phyloP scores from a whole-genome alignment of 768 basidiomycete species.

The Hypholoma fasciculare region DNA sequence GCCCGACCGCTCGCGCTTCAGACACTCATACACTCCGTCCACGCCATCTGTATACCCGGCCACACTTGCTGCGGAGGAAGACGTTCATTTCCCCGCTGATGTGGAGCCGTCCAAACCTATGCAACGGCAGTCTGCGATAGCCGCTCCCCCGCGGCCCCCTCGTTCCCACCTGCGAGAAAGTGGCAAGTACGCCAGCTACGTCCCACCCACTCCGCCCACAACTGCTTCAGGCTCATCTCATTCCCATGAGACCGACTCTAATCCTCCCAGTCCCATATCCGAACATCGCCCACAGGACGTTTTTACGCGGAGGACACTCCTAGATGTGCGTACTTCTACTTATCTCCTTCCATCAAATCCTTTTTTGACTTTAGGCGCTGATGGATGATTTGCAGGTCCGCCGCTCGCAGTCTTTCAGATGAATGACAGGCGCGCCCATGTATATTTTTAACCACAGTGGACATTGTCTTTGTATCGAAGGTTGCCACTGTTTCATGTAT shows the following conservation, averaged over 20 bases:
- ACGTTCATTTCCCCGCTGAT: constrained; percentile 5
- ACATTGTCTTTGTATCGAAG: background rate
- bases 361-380: background rate
- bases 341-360: background rate
- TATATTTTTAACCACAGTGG: constrained; percentile 17
- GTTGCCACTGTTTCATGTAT: background rate
- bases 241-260: constrained; percentile 25
- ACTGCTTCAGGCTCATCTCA: constrained; percentile 32
- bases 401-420: constrained; percentile 10
- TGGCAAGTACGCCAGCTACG: constrained; percentile 22
- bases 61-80: constrained; percentile 39
- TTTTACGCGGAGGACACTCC: constrained; percentile 33
- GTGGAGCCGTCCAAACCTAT: constrained; percentile 1
- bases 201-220: constrained; percentile 41
- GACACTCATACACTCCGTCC: constrained; percentile 38
- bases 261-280: constrained; percentile 24
- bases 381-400: constrained; percentile 12
- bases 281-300: constrained; percentile 22
- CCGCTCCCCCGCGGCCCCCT: constrained; percentile 28
- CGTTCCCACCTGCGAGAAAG: constrained; percentile 27
- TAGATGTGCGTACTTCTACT: constrained; percentile 33
- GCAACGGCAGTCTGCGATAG: constrained; percentile 2
- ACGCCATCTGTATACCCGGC: constrained; percentile 53
- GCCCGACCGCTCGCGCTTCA: constrained; percentile 12
- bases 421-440: background rate